These are phyloP conservation scores for Fusarium ambrosium DNA, from an alignment of 2,329 filamentous ascomycete genomes.

Conservation along the genomic window DNA sequence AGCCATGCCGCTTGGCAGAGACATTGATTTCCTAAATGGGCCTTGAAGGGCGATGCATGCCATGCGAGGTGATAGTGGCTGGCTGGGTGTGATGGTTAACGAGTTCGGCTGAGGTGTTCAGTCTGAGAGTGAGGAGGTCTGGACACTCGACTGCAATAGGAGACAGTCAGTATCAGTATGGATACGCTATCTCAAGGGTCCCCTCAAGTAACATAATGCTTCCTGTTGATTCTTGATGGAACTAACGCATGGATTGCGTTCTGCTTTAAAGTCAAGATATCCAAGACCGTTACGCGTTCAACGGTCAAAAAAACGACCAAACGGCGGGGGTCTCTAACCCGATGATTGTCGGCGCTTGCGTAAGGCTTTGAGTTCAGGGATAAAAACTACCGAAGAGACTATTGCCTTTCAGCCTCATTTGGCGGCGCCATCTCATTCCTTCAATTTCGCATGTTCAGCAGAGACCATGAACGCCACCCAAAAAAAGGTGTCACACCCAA, in stretches of 20 bases:
- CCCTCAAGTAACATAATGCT: background rate
- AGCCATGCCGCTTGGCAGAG: conserved; percentile 11
- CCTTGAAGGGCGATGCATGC: conserved; percentile 5
- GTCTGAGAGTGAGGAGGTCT: background rate
- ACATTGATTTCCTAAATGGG: conserved; percentile 2
- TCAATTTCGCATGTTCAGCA: background rate
- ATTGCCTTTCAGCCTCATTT: background rate
- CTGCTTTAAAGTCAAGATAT: background rate
- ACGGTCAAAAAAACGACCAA: background rate
- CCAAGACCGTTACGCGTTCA: background rate
- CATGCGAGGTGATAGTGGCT: conserved; percentile 22
- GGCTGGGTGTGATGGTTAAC: conserved; percentile 7
- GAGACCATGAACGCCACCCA: background rate
- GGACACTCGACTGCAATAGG: background rate
- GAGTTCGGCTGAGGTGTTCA: background rate
- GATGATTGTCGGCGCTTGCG: background rate
- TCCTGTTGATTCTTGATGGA: background rate
- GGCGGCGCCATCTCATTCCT: background rate
- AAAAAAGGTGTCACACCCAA: background rate
- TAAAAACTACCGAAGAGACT: background rate
- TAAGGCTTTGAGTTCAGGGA: background rate
- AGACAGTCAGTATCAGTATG: background rate
- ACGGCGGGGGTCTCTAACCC: background rate
- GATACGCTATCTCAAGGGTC: background rate
- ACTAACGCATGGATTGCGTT: background rate